Conservation (phyloP, 2,329 filamentous ascomycete genomes). For the Verruconis gallopava region DNA sequence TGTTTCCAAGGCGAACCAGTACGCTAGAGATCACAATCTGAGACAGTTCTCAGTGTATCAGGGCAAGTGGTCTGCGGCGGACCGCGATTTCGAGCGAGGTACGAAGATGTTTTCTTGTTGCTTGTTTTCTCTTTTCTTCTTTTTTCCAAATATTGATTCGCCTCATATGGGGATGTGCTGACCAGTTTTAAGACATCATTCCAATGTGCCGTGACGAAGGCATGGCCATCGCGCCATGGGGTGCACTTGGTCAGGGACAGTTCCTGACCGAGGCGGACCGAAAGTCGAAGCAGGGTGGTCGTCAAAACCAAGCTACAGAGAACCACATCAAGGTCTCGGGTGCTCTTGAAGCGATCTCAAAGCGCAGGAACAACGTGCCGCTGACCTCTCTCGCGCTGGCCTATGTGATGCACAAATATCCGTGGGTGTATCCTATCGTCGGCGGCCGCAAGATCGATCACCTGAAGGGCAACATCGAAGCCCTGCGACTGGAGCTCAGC, state of each 20-base stretch:
- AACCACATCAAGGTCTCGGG: conserved; percentile 39
- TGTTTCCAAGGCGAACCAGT: conserved; percentile 34
- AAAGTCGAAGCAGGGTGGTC: conserved; percentile 29
- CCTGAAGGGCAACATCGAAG: conserved; percentile 50
- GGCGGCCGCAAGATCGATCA: conserved; percentile 62
- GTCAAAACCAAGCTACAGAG: conserved; percentile 27
- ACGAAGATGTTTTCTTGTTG: too few relatives aligned
- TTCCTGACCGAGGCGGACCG: conserved; percentile 22
- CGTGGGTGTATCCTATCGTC: conserved; percentile 62
- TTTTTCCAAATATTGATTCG: too few relatives aligned
- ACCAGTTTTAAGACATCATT: conserved; percentile 40
- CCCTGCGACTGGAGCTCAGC: conserved; percentile 36
- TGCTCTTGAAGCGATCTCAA: conserved; percentile 48
- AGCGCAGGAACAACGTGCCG: conserved; percentile 35
- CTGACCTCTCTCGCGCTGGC: conserved; percentile 41
- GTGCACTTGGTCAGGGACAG: conserved; percentile 36
- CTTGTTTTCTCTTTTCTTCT: too few relatives aligned
- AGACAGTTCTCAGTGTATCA: conserved; percentile 58
- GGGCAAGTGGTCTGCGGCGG: conserved; percentile 46
- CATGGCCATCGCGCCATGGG: conserved; percentile 47
- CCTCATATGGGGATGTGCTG: not conserved
- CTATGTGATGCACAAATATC: conserved; percentile 58
- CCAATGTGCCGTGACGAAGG: conserved; percentile 51
- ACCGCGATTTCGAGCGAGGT: conserved; percentile 51
- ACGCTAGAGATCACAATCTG: conserved; percentile 58